A percentile compares a stretch with the other conserved stretches of the same genome.
These are phyloP conservation scores for Pseudocercospora fijiensis DNA, from an alignment of 2,329 filamentous ascomycete species.

Conservation along the genomic window DNA sequence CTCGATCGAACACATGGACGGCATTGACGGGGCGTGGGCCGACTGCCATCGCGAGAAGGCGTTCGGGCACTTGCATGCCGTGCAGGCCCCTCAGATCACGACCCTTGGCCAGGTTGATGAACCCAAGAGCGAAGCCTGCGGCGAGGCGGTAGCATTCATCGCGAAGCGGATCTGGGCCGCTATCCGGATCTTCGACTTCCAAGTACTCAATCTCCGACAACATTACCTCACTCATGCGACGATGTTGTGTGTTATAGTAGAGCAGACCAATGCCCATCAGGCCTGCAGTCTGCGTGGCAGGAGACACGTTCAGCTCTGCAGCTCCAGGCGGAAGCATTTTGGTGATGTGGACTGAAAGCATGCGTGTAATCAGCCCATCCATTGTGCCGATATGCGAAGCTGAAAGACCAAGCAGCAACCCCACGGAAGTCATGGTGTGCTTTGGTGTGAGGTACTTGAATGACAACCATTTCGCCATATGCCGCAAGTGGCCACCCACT, in stretches of 20 bases:
- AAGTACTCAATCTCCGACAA: slow-evolving; percentile 92
- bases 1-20: slow-evolving; percentile 89
- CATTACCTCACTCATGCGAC: slow-evolving; percentile 98
- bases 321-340: slow-evolving; percentile 89
- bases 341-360: slow-evolving; percentile 93
- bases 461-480: slow-evolving; percentile 93
- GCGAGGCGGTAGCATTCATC: slow-evolving; percentile 96
- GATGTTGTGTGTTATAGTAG: slow-evolving; percentile 93
- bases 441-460: slow-evolving; percentile 99
- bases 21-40: slow-evolving; percentile 87
- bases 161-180: slow-evolving; percentile 72
- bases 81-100: slow-evolving; percentile 83
- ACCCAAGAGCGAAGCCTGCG: slow-evolving; percentile 86
- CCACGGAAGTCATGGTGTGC: slow-evolving; percentile 98
- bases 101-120: slow-evolving; percentile 92
- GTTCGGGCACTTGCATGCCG: slow-evolving; percentile 90
- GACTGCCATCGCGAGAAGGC: slow-evolving; percentile 80
- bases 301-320: slow-evolving; percentile 89
- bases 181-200: slow-evolving; percentile 69
- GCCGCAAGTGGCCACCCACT: slow-evolving; percentile 90
- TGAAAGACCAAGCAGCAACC: slow-evolving; percentile 84
- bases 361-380: slow-evolving; percentile 89
- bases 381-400: slow-evolving; percentile 95
- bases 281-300: slow-evolving; percentile 89
- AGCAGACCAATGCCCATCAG: slow-evolving; percentile 95